Evolutionary conservation across 371 early-diverging fungal species (phyloP).

Genomic region (Funneliformis caledonium): DNA sequence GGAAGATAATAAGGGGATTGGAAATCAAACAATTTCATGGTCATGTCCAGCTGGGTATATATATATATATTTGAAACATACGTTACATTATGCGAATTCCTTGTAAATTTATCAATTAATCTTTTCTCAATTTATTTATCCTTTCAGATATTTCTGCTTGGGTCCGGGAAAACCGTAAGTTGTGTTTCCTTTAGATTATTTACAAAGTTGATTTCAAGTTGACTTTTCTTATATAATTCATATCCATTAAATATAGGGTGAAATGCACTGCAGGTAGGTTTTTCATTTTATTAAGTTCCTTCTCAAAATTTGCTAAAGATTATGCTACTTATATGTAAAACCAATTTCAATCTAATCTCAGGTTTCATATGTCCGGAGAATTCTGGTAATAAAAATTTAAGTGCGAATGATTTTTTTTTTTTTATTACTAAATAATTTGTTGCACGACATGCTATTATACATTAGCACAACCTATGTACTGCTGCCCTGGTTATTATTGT

Average conservation of each 20-base stretch:
- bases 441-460: neutral
- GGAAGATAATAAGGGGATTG: neutral
- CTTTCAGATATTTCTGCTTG: slow-evolving; percentile 39
- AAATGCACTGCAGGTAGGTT: neutral
- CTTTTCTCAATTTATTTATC: neutral
- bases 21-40: neutral
- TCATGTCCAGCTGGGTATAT: slow-evolving; percentile 2
- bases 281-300: neutral
- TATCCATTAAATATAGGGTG: neutral
- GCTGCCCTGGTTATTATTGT: slow-evolving; percentile 56
- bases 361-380: slow-evolving; percentile 55
- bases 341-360: neutral
- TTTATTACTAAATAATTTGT: neutral
- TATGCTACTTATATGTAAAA: neutral
- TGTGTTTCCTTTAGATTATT: neutral
- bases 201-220: too few relatives aligned
- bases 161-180: neutral
- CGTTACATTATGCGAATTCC: neutral
- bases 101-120: neutral
- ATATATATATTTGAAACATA: neutral
- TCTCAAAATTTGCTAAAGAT: neutral
- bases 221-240: neutral
- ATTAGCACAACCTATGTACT: slow-evolving; percentile 53
- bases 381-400: slow-evolving; percentile 40
- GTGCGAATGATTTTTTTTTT: neutral